Evolutionary conservation across 2,329 filamentous ascomycete genomes (phyloP), one percentile per base, ranked within the genome.

Genomic region (Penicillium decumbens): DNA sequence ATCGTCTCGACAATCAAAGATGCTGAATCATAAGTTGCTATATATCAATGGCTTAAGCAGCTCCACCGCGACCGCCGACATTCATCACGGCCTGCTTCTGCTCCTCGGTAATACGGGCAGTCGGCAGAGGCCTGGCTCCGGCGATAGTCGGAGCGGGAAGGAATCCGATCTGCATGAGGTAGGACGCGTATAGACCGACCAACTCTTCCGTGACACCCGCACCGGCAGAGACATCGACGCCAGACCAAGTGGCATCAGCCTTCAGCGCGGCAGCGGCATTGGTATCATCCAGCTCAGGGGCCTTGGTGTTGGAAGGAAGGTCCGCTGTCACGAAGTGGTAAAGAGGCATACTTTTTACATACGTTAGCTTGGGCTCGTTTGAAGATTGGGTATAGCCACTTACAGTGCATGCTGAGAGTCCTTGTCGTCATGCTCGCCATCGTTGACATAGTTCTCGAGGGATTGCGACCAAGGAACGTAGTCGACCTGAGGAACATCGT

Each of bases 271-370:
- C 72, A 1, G 80, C 76, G 0, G 88, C 81, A 62, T 93, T 89
- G 30, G 60, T 67, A 65, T 92, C 88, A 60, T 89, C 85, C 10
- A 93, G 78, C 65, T 88, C 86, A 0, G 86, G 85, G 0, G 88
- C 86, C 38, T 80, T 81, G 28, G 84, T 88, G 60, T 82, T 82
- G 35, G 77, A 77, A 0, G 85, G 86, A n/a, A 90, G 74, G 66
- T 89, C 82, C 23, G 79, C 79, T 20, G 81, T 82, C 37, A 84
- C 84, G 68, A 89, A 87, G 66, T 89, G 84, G 68, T 86, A 88
- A 5, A 91, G 78, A 0, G 87, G 87, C 71, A 87, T 80, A 3
- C 71, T 73, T 55, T 33, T 56, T 33, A n/a, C 9, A 43, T 9
- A 27, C 6, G 15, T n/a, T 20, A 39, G 33, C 18, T 37, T 20